Percentiles rank a stretch among this genome's conserved stretches.
These are phyloP conservation scores for Kokia cookei DNA, from an alignment of 441 rosid genomes.

Conservation along the genomic window DNA sequence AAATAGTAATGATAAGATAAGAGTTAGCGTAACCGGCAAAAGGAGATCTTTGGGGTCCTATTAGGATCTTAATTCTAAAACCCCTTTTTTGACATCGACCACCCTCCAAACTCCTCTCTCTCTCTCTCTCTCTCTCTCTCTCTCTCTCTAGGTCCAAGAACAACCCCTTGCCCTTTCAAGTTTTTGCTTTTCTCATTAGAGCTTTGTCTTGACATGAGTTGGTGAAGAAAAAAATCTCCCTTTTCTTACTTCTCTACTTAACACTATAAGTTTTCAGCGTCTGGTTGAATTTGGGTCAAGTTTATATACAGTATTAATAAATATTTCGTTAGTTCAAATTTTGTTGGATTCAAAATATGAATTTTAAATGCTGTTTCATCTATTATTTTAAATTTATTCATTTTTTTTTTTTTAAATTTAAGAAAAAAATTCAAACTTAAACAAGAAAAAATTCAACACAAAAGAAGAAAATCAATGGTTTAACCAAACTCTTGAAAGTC, in stretches of 20 bases:
- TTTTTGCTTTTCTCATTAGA: not conserved
- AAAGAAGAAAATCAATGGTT: not conserved
- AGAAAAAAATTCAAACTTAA: too few relatives aligned
- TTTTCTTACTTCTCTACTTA: not conserved
- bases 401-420: too few relatives aligned
- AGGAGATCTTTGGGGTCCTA: slow-evolving; percentile 43
- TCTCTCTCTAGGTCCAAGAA: not conserved
- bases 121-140: not conserved
- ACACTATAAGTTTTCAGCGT: not conserved
- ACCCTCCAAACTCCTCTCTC: slow-evolving; percentile 26
- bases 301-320: too few relatives aligned
- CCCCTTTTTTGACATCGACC: slow-evolving; percentile 34
- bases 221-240: slow-evolving; percentile 11
- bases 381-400: too few relatives aligned
- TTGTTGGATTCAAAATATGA: too few relatives aligned
- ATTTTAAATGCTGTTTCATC: too few relatives aligned
- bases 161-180: slow-evolving; percentile 13
- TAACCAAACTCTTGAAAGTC: slow-evolving; percentile 28
- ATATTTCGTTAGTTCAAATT: too few relatives aligned
- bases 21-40: slow-evolving; percentile 48
- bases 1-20: not conserved
- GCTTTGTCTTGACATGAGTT: not conserved
- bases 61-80: slow-evolving; percentile 19
- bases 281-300: too few relatives aligned
- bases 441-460: not conserved